Base-by-base conservation (phyloP, 2,329 filamentous ascomycete species). In the Pseudocercospora pini-densiflorae region DNA sequence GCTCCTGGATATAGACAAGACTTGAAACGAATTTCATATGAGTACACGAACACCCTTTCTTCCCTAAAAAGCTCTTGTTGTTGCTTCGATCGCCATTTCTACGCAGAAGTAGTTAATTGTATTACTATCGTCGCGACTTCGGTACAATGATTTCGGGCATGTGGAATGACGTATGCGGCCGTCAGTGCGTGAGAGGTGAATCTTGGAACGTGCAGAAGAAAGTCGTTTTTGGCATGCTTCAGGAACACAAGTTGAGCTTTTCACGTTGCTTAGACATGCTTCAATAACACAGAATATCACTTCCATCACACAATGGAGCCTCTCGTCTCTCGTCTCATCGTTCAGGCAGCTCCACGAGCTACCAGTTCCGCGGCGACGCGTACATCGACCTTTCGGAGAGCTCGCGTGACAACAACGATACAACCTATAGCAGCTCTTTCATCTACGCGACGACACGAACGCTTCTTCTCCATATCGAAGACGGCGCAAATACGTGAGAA, bases 261-360 rank as follows among this genome's bases (percentile, higher is more conserved):
- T 31, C 14, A 29, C 24, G 9, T 14, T 27, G 16, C 24, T 19
- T 31, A n/a, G 24, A 27, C 27, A 55, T 55, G 51, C 12, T 19
- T 24, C 3, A 16, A 24, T 16, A 24, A 36, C 24, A 47, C 47
- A 45, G 49, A 23, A 36, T 5, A 27, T 33, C 24, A 27, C 21
- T 7, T 23, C 21, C 24, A 9, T 24, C 47, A 2, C 19, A 40
- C 6, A 29, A 76, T 76, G 74, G 73, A 75, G 61, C 69, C 70
- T 49, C 68, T 76, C 40, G 59, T 75, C 45, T 73, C 73, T n/a
- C 71, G 73, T 24, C 63, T 72, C 43, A 66, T 71, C 23, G 66
- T 71, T 9, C 73, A 72, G 47, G 69, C 72, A 12, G 72, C 74
- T 8, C 71, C 73, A 2, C 71, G 63, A 23, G 55, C 60, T 19